Percentiles rank a stretch among this genome's conserved stretches.
phyloP scores from a whole-genome alignment of 2,329 filamentous ascomycete genomes.

The Didymella arachidicola region DNA sequence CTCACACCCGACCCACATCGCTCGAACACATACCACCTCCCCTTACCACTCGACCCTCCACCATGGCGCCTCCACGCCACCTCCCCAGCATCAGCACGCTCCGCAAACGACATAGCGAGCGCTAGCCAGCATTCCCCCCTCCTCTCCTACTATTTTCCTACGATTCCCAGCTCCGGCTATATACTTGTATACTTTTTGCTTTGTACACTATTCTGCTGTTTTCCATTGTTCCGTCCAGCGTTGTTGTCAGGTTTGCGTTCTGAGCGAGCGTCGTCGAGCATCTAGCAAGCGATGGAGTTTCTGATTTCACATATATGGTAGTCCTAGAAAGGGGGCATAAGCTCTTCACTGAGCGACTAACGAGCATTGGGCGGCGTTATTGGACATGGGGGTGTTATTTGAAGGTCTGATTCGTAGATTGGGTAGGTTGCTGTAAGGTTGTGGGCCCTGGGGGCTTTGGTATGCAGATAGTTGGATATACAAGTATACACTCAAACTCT shows the following conservation, averaged over 20 bases:
- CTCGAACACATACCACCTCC: neutral
- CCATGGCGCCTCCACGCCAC: neutral
- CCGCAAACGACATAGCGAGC: neutral
- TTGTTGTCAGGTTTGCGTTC: neutral
- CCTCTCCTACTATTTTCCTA: neutral
- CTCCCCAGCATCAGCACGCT: neutral
- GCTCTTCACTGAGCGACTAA: neutral
- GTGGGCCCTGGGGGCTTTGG: neutral
- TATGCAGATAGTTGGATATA: neutral
- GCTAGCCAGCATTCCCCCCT: neutral
- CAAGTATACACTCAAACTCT: neutral
- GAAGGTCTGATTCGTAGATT: neutral
- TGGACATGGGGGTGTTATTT: neutral
- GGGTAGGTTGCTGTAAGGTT: neutral
- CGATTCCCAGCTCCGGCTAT: neutral
- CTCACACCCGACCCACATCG: no score
- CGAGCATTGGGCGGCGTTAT: neutral
- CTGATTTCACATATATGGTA: neutral
- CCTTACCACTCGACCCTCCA: neutral
- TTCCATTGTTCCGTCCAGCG: neutral
- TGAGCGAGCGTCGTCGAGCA: neutral
- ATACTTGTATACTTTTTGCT: constrained; percentile 1
- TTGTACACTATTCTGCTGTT: neutral
- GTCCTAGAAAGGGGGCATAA: neutral
- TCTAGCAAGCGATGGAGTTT: neutral